A percentile compares a stretch with the other conserved stretches of the same genome.
Evolutionary conservation across 768 basidiomycete genomes (phyloP).

Genomic region (Clathrus columnatus): DNA sequence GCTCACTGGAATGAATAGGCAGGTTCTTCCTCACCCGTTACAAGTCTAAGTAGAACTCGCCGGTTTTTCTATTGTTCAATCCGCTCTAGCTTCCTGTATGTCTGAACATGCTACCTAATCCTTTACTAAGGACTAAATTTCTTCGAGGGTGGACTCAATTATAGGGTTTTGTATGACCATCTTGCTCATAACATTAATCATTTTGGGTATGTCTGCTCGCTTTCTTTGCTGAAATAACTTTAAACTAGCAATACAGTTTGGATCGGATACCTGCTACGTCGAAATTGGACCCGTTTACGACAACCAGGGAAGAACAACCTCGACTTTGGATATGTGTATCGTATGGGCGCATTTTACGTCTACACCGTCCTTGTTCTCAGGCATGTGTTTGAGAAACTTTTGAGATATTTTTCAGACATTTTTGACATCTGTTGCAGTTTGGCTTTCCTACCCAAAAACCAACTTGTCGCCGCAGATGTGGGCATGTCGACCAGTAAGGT

Average conservation of each 20-base stretch:
- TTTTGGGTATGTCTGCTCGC: constrained; percentile 29
- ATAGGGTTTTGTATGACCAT: constrained; percentile 32
- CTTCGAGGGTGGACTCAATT: constrained; percentile 32
- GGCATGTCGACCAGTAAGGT: constrained; percentile 37
- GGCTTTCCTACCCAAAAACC: constrained; percentile 36
- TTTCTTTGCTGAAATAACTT: neutral
- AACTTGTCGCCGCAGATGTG: constrained; percentile 37
- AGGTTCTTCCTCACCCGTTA: constrained; percentile 31
- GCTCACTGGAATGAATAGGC: constrained; percentile 13
- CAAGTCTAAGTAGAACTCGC: constrained; percentile 34
- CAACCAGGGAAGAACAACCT: constrained; percentile 20
- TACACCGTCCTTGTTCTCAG: constrained; percentile 36
- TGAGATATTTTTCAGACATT: neutral
- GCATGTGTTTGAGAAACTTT: constrained; percentile 18
- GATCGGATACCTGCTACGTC: constrained; percentile 32
- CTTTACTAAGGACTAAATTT: neutral
- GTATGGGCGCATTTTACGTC: constrained; percentile 36
- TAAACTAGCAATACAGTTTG: constrained; percentile 24
- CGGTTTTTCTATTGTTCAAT: constrained; percentile 48
- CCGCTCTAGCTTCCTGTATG: constrained; percentile 27
- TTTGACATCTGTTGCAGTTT: constrained; percentile 22
- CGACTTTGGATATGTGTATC: constrained; percentile 38
- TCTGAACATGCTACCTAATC: constrained; percentile 9
- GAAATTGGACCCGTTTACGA: constrained; percentile 22
- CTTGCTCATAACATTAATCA: constrained; percentile 29